A percentile compares a stretch with the other conserved stretches of the same genome.
Conservation (phyloP, 1,284 basidiomycete species). For the Sporisorium scitamineum region DNA sequence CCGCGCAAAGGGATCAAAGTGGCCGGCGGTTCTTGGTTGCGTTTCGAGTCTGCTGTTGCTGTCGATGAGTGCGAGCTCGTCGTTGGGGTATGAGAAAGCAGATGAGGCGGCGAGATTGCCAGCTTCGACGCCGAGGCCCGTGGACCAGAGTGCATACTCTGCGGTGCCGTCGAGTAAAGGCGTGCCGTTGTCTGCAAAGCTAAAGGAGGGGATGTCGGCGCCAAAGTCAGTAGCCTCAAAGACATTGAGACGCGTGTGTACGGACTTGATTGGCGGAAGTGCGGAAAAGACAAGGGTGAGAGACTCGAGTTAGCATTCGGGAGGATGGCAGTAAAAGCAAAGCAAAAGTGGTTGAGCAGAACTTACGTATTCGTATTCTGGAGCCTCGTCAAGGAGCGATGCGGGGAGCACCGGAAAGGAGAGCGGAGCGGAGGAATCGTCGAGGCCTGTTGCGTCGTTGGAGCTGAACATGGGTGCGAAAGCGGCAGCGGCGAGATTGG, state of each 20-base stretch:
- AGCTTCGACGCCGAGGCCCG: constrained; percentile 19
- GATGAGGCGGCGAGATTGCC: constrained; percentile 23
- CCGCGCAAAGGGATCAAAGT: constrained; percentile 19
- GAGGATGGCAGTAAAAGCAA: neutral
- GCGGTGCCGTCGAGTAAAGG: constrained; percentile 28
- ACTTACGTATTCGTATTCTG: constrained; percentile 67
- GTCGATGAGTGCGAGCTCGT: constrained; percentile 20
- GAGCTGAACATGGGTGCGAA: constrained; percentile 22
- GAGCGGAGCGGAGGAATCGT: constrained; percentile 33
- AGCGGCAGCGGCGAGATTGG: constrained; percentile 38
- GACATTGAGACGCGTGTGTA: constrained; percentile 64
- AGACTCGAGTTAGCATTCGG: neutral
- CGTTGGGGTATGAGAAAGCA: constrained; percentile 22
- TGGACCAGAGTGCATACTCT: constrained; percentile 43
- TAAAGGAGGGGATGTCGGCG: constrained; percentile 29
- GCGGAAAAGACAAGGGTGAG: neutral
- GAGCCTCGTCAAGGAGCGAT: constrained; percentile 59
- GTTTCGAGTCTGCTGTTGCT: constrained; percentile 27
- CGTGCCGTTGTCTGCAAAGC: constrained; percentile 36
- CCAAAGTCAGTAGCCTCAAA: constrained; percentile 49
- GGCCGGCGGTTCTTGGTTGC: constrained; percentile 33
- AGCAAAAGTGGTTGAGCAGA: neutral
- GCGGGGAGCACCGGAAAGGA: constrained; percentile 64
- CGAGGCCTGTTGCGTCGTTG: constrained; percentile 10
- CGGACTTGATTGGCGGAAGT: constrained; percentile 42